Conservation (phyloP, 768 basidiomycete species). For the Lactarius sanguifluus region DNA sequence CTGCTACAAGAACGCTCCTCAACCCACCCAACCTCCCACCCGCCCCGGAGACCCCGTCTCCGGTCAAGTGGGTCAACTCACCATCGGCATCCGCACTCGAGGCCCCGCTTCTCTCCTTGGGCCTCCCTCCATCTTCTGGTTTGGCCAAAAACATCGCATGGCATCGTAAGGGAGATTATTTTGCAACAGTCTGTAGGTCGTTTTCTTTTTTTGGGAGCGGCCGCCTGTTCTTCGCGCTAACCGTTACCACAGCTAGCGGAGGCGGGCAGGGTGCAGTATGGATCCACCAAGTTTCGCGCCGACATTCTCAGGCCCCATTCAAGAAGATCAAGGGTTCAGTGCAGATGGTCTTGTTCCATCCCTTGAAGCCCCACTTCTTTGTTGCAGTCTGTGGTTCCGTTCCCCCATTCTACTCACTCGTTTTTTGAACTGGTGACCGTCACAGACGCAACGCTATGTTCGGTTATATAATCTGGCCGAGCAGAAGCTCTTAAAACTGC, state of each 20-base stretch:
- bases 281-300: conserved; percentile 92
- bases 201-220: conserved; percentile 2
- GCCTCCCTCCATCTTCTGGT: conserved; percentile 64
- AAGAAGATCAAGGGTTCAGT: conserved; percentile 90
- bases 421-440: neutral
- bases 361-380: conserved; percentile 92
- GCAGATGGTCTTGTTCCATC: conserved; percentile 94
- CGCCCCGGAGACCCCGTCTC: conserved; percentile 53
- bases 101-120: conserved; percentile 57
- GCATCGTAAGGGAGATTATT: conserved; percentile 94
- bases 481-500: conserved; percentile 91
- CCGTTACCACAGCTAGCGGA: conserved; percentile 47
- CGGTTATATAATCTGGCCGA: conserved; percentile 92
- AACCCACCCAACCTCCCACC: conserved; percentile 66
- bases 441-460: conserved; percentile 93
- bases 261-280: conserved; percentile 83
- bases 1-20: conserved; percentile 60
- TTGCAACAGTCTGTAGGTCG: conserved; percentile 91
- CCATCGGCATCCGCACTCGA: conserved; percentile 47
- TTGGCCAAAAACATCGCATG: conserved; percentile 79
- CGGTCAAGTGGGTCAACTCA: conserved; percentile 66
- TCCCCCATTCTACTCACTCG: conserved; percentile 14
- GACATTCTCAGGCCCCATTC: conserved; percentile 98
- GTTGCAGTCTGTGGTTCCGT: conserved; percentile 73
- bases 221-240: conserved; percentile 8